Percentiles rank a stretch among this genome's conserved stretches.
These are phyloP conservation scores for Vitellaria paradoxa DNA, from an alignment of 179 eudicot genomes.

Conservation along the genomic window DNA sequence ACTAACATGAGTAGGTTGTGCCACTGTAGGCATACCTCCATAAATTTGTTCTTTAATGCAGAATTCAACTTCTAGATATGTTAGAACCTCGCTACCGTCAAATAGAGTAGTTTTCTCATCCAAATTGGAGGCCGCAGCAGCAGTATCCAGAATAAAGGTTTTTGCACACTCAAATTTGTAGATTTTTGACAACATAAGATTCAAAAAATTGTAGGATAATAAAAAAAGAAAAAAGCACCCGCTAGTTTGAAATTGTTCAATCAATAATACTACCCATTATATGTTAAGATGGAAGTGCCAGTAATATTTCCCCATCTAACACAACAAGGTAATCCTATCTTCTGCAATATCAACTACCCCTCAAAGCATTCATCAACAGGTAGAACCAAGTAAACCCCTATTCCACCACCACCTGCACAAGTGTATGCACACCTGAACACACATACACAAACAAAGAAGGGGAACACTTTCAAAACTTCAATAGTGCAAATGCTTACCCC, in stretches of 20 bases:
- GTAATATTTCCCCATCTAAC: not conserved
- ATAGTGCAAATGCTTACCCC: too few species aligned
- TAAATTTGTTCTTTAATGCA: conserved; percentile 1
- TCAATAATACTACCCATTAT: not conserved
- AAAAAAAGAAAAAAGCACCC: too few species aligned
- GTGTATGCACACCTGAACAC: too few species aligned
- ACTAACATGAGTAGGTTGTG: too few species aligned
- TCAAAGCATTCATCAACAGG: too few species aligned
- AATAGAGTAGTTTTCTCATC: not conserved
- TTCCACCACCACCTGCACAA: too few species aligned
- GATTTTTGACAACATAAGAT: not conserved
- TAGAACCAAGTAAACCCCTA: too few species aligned
- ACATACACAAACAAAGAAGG: too few species aligned
- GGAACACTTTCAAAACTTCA: too few species aligned
- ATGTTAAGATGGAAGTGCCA: not conserved
- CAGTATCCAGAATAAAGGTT: not conserved
- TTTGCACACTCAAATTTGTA: not conserved
- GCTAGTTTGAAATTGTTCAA: not conserved
- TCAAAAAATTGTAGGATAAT: not conserved
- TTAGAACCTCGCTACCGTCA: not conserved
- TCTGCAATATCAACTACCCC: too few species aligned
- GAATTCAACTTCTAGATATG: not conserved
- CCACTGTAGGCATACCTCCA: not conserved
- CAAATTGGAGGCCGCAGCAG: not conserved
- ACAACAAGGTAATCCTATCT: too few species aligned